These are phyloP conservation scores for Hansenula anomala DNA, from an alignment of 1,139 yeast genomes.

Conservation along the genomic window DNA sequence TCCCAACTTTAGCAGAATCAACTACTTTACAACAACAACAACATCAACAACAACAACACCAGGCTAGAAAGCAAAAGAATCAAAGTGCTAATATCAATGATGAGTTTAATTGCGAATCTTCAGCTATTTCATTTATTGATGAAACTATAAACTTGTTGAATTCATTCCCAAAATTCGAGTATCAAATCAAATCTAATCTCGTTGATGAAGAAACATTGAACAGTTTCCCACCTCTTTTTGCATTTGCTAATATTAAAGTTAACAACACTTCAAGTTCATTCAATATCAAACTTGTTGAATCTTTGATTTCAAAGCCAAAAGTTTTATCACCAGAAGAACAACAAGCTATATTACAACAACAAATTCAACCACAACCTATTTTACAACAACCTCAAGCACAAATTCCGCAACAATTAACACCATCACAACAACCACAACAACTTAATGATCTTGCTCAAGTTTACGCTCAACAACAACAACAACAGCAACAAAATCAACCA, in stretches of 20 bases:
- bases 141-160: constrained; percentile 27
- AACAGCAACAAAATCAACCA: constrained; percentile 13
- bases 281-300: constrained; percentile 25
- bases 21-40: constrained; percentile 34
- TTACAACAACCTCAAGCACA: constrained; percentile 19
- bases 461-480: constrained; percentile 9
- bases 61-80: constrained; percentile 25
- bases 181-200: constrained; percentile 31
- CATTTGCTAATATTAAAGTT: constrained; percentile 29
- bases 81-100: constrained; percentile 21
- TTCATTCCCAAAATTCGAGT: constrained; percentile 24
- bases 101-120: constrained; percentile 26
- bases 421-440: constrained; percentile 3
- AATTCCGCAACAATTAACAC: constrained; percentile 2
- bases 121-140: constrained; percentile 31
- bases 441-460: background rate
- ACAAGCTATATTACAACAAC: constrained; percentile 10
- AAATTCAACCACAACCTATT: constrained; percentile 4
- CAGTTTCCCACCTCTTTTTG: constrained; percentile 37
- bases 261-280: constrained; percentile 23
- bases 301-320: constrained; percentile 16
- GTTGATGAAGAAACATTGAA: constrained; percentile 29
- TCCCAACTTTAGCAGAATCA: constrained; percentile 71
- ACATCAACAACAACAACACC: constrained; percentile 25
- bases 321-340: constrained; percentile 23